Percentiles rank a stretch among this genome's conserved stretches.
Conservation (phyloP, 768 basidiomycete genomes). For the Steccherinum ochraceum region DNA sequence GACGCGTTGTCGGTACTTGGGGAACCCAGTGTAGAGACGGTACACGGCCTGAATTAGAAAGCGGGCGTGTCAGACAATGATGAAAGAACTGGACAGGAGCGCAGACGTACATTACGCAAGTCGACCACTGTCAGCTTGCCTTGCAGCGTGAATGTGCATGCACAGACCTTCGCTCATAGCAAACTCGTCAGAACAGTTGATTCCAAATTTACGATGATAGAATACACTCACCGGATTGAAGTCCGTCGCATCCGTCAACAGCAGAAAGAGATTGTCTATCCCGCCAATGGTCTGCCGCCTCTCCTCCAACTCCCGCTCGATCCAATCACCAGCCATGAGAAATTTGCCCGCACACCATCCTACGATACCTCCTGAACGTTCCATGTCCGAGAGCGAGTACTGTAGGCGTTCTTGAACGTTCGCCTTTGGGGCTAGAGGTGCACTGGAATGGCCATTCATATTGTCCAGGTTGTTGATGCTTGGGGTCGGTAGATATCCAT, state of each 20-base stretch:
- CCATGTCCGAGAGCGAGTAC: constrained; percentile 8
- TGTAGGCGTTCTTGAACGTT: constrained; percentile 6
- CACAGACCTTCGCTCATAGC: constrained; percentile 10
- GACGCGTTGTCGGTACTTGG: constrained; percentile 14
- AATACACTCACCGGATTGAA: constrained; percentile 16
- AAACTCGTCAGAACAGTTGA: background rate
- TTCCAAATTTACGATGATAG: background rate
- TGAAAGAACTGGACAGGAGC: no score
- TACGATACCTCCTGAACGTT: constrained; percentile 5
- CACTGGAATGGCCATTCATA: no score
- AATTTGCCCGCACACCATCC: constrained; percentile 8
- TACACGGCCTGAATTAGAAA: constrained; percentile 3
- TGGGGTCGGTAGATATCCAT: no score
- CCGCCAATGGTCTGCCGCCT: constrained; percentile 17
- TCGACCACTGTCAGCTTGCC: constrained; percentile 7
- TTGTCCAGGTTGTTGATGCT: no score
- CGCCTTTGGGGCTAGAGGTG: no score
- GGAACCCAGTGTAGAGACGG: constrained; percentile 13
- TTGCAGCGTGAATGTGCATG: constrained; percentile 10
- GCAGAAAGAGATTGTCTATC: constrained; percentile 18
- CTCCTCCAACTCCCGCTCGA: constrained; percentile 12
- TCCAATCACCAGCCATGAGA: constrained; percentile 6
- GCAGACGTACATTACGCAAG: constrained; percentile 4
- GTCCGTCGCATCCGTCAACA: constrained; percentile 14
- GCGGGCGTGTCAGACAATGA: background rate